Percentiles rank a stretch among this genome's conserved stretches.
Conservation (phyloP, 768 basidiomycete species). For the Dioszegia aurantiaca region DNA sequence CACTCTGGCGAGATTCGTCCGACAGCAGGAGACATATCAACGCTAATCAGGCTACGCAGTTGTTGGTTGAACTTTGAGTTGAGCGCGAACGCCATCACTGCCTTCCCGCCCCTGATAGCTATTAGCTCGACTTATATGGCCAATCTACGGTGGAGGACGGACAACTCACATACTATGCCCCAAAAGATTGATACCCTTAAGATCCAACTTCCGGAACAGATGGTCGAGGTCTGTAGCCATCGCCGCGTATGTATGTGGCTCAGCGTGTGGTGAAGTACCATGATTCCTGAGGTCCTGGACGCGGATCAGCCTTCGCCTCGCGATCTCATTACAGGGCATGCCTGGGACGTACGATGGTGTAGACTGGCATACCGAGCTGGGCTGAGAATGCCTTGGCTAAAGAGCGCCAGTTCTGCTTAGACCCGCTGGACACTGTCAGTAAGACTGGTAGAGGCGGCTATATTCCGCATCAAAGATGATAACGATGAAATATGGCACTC, state of each 20-base stretch:
- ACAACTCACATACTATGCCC: conserved; percentile 82
- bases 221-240: conserved; percentile 76
- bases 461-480: too few species aligned
- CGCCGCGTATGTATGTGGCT: conserved; percentile 69
- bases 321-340: background rate
- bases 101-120: conserved; percentile 70
- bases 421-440: conserved; percentile 60
- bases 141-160: background rate
- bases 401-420: conserved; percentile 84
- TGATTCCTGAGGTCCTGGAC: conserved; percentile 86
- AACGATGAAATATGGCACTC: too few species aligned
- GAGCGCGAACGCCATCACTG: conserved; percentile 51
- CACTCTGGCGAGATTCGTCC: conserved; percentile 60
- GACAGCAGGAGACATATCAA: conserved; percentile 74
- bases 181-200: conserved; percentile 64
- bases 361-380: conserved; percentile 66
- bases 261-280: conserved; percentile 72
- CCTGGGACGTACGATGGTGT: conserved; percentile 60
- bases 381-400: conserved; percentile 71
- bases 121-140: background rate
- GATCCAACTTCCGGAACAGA: conserved; percentile 61
- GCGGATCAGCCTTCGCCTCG: background rate
- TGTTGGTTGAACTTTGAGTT: conserved; percentile 44
- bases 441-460: background rate
- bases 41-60: conserved; percentile 58